A percentile compares a stretch with the other conserved stretches of the same genome.
phyloP scores from a whole-genome alignment of 345 rosid species.

The Ceriops tagal region DNA sequence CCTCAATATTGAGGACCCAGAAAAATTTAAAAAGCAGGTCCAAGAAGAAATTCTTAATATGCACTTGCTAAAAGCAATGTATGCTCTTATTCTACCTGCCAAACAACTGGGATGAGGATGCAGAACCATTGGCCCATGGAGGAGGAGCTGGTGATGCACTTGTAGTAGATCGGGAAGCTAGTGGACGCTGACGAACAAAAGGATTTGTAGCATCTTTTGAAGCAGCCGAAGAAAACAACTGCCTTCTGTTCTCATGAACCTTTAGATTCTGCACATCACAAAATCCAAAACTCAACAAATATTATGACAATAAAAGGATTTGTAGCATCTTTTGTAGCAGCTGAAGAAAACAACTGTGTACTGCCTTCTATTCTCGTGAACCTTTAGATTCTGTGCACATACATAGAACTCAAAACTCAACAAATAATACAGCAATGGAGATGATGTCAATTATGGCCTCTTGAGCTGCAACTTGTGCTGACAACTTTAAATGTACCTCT shows the following conservation, averaged over 20 bases:
- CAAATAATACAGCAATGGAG: too few relatives aligned
- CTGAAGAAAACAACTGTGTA: conserved; percentile 47
- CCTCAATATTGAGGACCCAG: too few relatives aligned
- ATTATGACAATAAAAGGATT: conserved; percentile 43
- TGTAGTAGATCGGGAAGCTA: conserved; percentile 50
- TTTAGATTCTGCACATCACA: conserved; percentile 55
- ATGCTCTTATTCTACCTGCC: conserved; percentile 33
- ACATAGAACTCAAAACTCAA: too few relatives aligned
- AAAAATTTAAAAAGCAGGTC: too few relatives aligned
- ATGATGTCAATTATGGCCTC: too few relatives aligned
- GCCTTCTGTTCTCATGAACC: conserved; percentile 76
- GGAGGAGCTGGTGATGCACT: conserved; percentile 50
- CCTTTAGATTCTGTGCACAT: conserved; percentile 56
- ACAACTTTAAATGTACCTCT: conserved; percentile 41
- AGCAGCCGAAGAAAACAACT: conserved; percentile 62
- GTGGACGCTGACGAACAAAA: conserved; percentile 72
- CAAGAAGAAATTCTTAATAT: too few relatives aligned
- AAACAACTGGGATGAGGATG: conserved; percentile 45
- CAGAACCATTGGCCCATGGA: conserved; percentile 69
- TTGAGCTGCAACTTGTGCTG: not conserved
- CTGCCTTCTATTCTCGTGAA: conserved; percentile 75
- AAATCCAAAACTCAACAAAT: not conserved
- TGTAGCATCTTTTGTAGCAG: conserved; percentile 58
- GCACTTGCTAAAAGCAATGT: not conserved
- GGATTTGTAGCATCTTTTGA: conserved; percentile 72